Conservation (phyloP, 2,329 filamentous ascomycete species). For the Ceratocystis cubensis region DNA sequence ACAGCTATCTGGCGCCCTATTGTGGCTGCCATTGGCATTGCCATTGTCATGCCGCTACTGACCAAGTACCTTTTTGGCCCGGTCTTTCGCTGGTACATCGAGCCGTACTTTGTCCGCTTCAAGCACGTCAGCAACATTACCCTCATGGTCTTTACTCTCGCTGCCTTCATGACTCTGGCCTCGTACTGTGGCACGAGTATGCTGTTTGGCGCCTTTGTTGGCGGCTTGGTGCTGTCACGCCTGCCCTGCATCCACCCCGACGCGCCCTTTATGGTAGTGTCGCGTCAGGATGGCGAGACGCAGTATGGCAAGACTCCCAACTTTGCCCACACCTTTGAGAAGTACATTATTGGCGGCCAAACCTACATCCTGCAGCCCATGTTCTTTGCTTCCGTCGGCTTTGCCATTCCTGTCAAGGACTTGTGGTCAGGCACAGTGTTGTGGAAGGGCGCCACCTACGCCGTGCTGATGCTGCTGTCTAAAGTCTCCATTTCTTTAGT, state of each 20-base stretch:
- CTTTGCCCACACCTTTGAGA: constrained; percentile 31
- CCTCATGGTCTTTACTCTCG: constrained; percentile 28
- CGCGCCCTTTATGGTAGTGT: constrained; percentile 28
- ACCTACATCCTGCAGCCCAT: constrained; percentile 41
- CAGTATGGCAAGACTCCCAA: constrained; percentile 28
- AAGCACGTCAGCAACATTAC: constrained; percentile 26
- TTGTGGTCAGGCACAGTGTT: constrained; percentile 41
- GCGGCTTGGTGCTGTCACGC: constrained; percentile 30
- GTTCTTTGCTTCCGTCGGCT: constrained; percentile 48
- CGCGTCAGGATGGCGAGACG: constrained; percentile 28
- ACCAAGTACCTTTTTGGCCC: constrained; percentile 32
- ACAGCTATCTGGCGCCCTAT: constrained; percentile 31
- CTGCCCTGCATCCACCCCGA: constrained; percentile 29
- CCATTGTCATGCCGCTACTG: constrained; percentile 28
- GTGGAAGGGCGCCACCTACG: constrained; percentile 46
- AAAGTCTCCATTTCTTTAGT: constrained; percentile 27
- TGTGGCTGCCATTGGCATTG: constrained; percentile 29
- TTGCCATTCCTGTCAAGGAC: constrained; percentile 45
- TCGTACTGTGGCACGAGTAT: constrained; percentile 30
- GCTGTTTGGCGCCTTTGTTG: constrained; percentile 31
- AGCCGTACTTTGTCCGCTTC: constrained; percentile 27
- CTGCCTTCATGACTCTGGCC: constrained; percentile 26
- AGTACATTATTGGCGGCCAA: constrained; percentile 29
- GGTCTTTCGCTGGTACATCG: constrained; percentile 28
- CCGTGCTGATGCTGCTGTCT: constrained; percentile 40